Conservation (phyloP, 2,329 filamentous ascomycete species). For the Phialophora macrospora region DNA sequence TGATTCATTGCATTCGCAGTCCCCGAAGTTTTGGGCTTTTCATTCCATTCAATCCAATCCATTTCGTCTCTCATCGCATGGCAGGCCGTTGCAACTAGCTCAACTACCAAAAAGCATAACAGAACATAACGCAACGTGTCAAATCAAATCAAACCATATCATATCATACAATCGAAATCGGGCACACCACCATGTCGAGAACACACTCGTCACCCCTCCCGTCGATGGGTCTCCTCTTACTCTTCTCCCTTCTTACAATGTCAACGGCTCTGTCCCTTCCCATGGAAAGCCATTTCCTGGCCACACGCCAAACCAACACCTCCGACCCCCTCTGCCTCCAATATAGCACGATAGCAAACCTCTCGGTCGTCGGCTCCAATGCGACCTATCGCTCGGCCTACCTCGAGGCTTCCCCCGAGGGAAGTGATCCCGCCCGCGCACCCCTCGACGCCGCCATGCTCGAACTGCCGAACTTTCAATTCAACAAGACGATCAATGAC, state of each 20-base stretch:
- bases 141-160: not conserved
- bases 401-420: slow-evolving; percentile 26
- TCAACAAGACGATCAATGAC: slow-evolving; percentile 24
- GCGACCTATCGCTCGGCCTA: slow-evolving; percentile 37
- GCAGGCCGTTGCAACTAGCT: not conserved
- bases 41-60: not conserved
- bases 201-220: not conserved
- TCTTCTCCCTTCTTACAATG: slow-evolving; percentile 24
- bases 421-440: slow-evolving; percentile 30
- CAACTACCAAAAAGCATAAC: not conserved
- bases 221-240: slow-evolving; percentile 16
- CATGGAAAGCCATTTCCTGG: slow-evolving; percentile 10
- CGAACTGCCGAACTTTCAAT: slow-evolving; percentile 20
- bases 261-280: slow-evolving; percentile 27
- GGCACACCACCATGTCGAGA: slow-evolving; percentile 18
- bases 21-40: not conserved
- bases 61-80: not conserved
- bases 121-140: not conserved
- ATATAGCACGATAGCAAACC: slow-evolving; percentile 31
- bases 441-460: slow-evolving; percentile 27
- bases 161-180: not conserved
- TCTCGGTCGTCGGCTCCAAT: slow-evolving; percentile 33
- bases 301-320: slow-evolving; percentile 19
- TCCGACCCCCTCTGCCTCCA: slow-evolving; percentile 14
- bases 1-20: not conserved